Conservation (phyloP, 1,139 yeast species). For the Meyerozyma elateridarum region DNA sequence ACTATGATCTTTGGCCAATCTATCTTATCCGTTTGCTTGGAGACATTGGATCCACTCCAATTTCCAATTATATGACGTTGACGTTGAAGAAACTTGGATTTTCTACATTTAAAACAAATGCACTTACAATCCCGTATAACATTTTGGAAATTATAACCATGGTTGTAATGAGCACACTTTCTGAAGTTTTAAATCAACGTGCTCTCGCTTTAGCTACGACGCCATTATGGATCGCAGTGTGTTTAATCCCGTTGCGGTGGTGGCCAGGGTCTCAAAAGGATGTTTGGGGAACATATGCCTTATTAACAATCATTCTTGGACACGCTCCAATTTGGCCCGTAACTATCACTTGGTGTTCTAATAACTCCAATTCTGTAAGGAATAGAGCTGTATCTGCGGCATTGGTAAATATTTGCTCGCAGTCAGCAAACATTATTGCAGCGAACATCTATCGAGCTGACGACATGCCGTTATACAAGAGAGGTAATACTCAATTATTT, state of each 20-base stretch:
- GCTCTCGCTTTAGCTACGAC: conserved; percentile 11
- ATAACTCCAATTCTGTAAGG: conserved; percentile 18
- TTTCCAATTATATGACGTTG: conserved; percentile 31
- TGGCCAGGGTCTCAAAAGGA: conserved; percentile 17
- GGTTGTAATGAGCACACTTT: conserved; percentile 11
- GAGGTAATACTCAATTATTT: conserved; percentile 13
- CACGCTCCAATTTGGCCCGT: conserved; percentile 18
- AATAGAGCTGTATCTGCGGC: conserved; percentile 22
- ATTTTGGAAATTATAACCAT: conserved; percentile 13
- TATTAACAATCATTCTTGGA: conserved; percentile 19
- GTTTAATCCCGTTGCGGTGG: conserved; percentile 14
- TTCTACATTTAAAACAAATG: conserved; percentile 17
- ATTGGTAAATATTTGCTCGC: conserved; percentile 20
- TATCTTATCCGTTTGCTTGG: conserved; percentile 47
- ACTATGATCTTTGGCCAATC: conserved; percentile 58
- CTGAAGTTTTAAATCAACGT: conserved; percentile 12
- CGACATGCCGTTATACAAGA: conserved; percentile 15
- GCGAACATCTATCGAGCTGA: conserved; percentile 14
- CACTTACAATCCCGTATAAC: conserved; percentile 18
- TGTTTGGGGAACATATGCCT: conserved; percentile 17
- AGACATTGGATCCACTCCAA: conserved; percentile 40
- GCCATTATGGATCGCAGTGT: conserved; percentile 12
- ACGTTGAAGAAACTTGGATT: conserved; percentile 17
- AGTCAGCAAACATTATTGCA: conserved; percentile 15
- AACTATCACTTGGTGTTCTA: conserved; percentile 19